Evolutionary conservation across 805 yeast species (phyloP).

Genomic region (Nakazawaea ernobii): DNA sequence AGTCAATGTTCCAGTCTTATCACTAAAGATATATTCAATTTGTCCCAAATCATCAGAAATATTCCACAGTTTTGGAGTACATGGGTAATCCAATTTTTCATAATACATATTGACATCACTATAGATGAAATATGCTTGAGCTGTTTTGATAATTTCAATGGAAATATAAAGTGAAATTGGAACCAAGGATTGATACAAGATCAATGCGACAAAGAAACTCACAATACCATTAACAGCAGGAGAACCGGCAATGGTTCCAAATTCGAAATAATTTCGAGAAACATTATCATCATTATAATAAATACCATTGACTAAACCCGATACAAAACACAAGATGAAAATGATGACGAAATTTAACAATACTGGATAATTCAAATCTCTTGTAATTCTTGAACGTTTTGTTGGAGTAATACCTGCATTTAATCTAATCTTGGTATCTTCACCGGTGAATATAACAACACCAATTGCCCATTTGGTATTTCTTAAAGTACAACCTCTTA

Average conservation of each 20-base stretch:
- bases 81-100: conserved; percentile 62
- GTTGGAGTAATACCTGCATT: conserved; percentile 77
- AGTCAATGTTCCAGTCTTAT: conserved; percentile 80
- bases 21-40: conserved; percentile 75
- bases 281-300: conserved; percentile 38
- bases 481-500: conserved; percentile 68
- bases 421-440: conserved; percentile 70
- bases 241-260: conserved; percentile 50
- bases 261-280: conserved; percentile 55
- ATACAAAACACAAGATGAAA: conserved; percentile 59
- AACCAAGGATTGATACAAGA: conserved; percentile 69
- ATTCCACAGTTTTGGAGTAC: conserved; percentile 79
- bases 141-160: conserved; percentile 72
- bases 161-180: conserved; percentile 78
- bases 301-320: conserved; percentile 68
- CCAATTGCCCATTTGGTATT: conserved; percentile 78
- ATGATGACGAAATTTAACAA: conserved; percentile 54
- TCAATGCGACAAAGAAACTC: conserved; percentile 65
- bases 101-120: conserved; percentile 69
- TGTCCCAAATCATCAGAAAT: conserved; percentile 83
- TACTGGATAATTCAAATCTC: conserved; percentile 64
- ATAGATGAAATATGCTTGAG: conserved; percentile 71
- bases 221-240: conserved; percentile 63
- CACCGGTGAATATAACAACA: conserved; percentile 69
- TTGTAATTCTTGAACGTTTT: conserved; percentile 58